Conservation (phyloP, 2,329 filamentous ascomycete species). For the Talaromyces marneffei region DNA sequence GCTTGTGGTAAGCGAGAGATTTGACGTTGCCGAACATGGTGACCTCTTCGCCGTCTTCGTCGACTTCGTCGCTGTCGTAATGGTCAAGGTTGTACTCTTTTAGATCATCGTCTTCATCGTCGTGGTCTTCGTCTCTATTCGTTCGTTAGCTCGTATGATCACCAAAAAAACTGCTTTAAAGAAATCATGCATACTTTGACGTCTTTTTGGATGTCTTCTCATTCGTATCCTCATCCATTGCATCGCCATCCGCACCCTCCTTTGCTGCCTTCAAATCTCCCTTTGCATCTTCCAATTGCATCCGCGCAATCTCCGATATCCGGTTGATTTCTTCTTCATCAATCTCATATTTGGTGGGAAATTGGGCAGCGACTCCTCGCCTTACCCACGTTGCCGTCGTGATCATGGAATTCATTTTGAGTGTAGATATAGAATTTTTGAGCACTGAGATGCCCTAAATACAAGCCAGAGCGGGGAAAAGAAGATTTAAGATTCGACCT, state of each 20-base stretch:
- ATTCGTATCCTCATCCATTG: constrained; percentile 22
- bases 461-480: constrained; percentile 6
- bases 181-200: not conserved
- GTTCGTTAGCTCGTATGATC: no score
- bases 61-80: constrained; percentile 78
- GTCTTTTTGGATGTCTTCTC: constrained; percentile 18
- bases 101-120: constrained; percentile 82
- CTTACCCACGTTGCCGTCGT: constrained; percentile 71
- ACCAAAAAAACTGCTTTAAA: no score
- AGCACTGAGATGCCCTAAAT: not conserved
- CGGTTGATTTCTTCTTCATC: constrained; percentile 70
- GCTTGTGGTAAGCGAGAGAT: constrained; percentile 86
- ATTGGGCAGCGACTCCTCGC: constrained; percentile 68
- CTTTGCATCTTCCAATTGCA: constrained; percentile 86
- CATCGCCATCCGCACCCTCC: constrained; percentile 41
- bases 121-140: constrained; percentile 43
- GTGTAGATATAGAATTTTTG: not conserved
- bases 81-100: constrained; percentile 95
- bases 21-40: constrained; percentile 95
- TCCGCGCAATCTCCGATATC: constrained; percentile 66
- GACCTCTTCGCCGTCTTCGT: constrained; percentile 63
- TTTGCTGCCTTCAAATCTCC: constrained; percentile 73
- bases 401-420: constrained; percentile 56
- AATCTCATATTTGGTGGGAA: constrained; percentile 68
- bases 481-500: not conserved